A percentile compares a stretch with the other conserved stretches of the same genome.
phyloP scores from a whole-genome alignment of 305 asterid species.

The Fraxinus floribunda region DNA sequence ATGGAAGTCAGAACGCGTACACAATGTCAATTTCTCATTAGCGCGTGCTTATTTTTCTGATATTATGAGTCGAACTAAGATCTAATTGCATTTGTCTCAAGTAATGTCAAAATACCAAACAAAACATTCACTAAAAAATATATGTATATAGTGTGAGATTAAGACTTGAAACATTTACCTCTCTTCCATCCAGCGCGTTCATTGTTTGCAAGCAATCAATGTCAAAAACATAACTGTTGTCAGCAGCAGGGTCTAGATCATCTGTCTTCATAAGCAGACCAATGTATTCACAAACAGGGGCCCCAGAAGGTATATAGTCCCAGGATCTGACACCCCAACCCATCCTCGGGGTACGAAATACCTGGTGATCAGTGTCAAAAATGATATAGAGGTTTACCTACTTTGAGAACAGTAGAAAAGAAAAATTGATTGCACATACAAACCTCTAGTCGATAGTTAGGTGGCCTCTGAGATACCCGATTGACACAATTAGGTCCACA shows the following conservation, averaged over 20 bases:
- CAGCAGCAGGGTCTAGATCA: constrained; percentile 54
- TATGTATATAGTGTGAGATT: not conserved
- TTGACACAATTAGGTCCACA: constrained; percentile 80
- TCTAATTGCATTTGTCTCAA: not conserved
- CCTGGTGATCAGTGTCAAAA: constrained; percentile 37
- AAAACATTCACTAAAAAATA: not conserved
- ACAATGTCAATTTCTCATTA: not conserved
- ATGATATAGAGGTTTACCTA: not conserved
- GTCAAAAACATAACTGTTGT: constrained; percentile 72
- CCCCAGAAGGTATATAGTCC: constrained; percentile 87
- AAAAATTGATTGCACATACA: not conserved
- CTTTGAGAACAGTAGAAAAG: not conserved
- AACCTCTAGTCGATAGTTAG: constrained; percentile 73
- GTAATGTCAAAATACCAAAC: not conserved
- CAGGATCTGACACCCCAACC: constrained; percentile 97
- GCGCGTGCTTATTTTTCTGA: not conserved
- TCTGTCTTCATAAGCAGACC: constrained; percentile 61
- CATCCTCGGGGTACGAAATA: constrained; percentile 75
- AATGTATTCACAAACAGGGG: constrained; percentile 82
- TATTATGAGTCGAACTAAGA: not conserved
- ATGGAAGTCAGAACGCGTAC: not conserved
- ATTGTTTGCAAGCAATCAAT: constrained; percentile 91
- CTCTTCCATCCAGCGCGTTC: constrained; percentile 86
- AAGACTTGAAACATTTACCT: constrained; percentile 40
- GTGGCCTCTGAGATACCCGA: constrained; percentile 56